Conservation (phyloP, 257 asterid genomes). For the Ilex aquifolium region DNA sequence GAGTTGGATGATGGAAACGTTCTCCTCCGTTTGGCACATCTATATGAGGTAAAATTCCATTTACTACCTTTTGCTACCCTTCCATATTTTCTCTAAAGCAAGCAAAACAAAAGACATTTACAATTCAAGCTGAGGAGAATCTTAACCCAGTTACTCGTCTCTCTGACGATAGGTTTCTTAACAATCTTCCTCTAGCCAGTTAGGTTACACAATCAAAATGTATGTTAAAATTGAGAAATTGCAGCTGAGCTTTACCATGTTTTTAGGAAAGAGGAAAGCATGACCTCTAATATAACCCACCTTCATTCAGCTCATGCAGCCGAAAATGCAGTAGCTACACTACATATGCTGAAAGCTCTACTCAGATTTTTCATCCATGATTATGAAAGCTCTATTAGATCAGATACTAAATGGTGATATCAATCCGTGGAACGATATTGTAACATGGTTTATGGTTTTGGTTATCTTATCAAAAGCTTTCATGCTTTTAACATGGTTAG, state of each 20-base stretch:
- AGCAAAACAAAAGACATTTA: neutral
- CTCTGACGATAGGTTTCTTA: neutral
- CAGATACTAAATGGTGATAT: too few species aligned
- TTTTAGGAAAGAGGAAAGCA: neutral
- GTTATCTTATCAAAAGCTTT: neutral
- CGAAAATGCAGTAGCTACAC: neutral
- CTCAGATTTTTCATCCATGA: neutral
- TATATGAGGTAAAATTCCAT: conserved; percentile 53
- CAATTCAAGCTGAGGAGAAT: neutral
- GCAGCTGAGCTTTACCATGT: neutral
- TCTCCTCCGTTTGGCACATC: conserved; percentile 80
- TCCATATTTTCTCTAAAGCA: neutral
- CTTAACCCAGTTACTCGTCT: neutral
- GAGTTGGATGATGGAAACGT: conserved; percentile 52
- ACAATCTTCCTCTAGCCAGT: neutral
- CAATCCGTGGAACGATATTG: too few species aligned
- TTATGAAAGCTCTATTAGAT: too few species aligned
- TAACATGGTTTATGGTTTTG: too few species aligned
- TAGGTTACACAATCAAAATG: neutral
- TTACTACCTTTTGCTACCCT: neutral
- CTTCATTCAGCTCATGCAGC: neutral
- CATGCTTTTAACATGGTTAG: conserved; percentile 27
- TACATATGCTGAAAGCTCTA: neutral
- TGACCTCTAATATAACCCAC: neutral
- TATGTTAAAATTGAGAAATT: too few species aligned